These are phyloP conservation scores for Pisolithus albus DNA, from an alignment of 768 basidiomycete species.

Conservation along the genomic window DNA sequence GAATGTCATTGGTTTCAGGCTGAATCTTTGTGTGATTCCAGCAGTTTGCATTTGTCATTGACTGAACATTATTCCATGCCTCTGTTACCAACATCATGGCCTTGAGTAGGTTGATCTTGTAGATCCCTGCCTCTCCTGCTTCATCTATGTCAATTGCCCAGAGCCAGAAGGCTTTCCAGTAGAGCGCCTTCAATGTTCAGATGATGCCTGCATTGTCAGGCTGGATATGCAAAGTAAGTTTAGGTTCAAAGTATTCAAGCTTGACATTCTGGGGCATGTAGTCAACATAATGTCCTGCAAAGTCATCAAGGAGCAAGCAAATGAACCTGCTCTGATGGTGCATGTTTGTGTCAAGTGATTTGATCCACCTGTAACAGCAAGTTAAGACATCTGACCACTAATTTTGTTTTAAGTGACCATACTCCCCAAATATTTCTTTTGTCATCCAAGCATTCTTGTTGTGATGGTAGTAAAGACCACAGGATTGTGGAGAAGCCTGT, in stretches of 20 bases:
- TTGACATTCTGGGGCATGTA: slow-evolving; percentile 1
- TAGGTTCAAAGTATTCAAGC: slow-evolving; percentile 12
- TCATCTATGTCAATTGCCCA: slow-evolving; percentile 1
- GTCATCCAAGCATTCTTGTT: slow-evolving; percentile 16
- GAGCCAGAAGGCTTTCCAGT: slow-evolving; percentile 11
- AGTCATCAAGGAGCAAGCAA: neutral
- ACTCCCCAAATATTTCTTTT: neutral
- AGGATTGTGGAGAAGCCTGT: slow-evolving; percentile 9
- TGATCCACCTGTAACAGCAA: slow-evolving; percentile 26
- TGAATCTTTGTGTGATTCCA: neutral
- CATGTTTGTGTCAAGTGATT: slow-evolving; percentile 14
- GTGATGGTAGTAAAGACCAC: neutral
- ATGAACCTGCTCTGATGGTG: slow-evolving; percentile 4
- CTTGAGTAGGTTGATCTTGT: slow-evolving; percentile 7
- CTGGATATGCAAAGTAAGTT: slow-evolving; percentile 33
- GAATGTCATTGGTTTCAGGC: too few species aligned
- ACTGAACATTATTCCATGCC: neutral
- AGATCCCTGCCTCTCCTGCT: neutral
- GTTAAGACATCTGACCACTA: too few species aligned
- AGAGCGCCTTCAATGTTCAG: slow-evolving; percentile 31
- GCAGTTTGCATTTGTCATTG: neutral
- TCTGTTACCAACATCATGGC: neutral
- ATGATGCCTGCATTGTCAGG: slow-evolving; percentile 15
- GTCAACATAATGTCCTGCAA: neutral
- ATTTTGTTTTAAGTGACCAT: too few species aligned